A percentile compares a stretch with the other conserved stretches of the same genome.
These are phyloP conservation scores for Eucalyptus grandis DNA, from an alignment of 345 rosid genomes.

Conservation along the genomic window DNA sequence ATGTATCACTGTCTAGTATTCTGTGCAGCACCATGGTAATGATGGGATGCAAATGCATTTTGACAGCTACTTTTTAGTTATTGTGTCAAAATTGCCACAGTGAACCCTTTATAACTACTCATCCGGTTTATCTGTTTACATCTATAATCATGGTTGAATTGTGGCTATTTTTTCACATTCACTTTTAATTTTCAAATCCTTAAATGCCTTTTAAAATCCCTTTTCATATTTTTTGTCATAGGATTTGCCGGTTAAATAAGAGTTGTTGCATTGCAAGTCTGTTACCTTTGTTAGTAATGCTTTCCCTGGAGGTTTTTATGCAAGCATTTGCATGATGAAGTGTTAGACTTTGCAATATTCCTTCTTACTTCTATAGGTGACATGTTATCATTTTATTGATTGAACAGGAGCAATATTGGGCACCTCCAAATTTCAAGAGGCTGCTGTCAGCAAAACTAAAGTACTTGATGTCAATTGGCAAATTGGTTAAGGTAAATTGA, in stretches of 20 bases:
- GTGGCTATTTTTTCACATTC: neutral
- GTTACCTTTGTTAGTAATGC: neutral
- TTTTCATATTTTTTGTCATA: neutral
- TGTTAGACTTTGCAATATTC: neutral
- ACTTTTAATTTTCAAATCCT: neutral
- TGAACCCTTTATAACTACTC: neutral
- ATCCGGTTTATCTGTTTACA: neutral
- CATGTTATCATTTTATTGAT: neutral
- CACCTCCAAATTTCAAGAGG: constrained; percentile 87
- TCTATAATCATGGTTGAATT: neutral
- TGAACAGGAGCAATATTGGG: constrained; percentile 84
- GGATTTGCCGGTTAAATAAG: neutral
- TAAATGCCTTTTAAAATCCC: neutral
- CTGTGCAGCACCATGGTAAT: neutral
- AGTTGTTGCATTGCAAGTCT: neutral
- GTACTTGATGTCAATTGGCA: constrained; percentile 61
- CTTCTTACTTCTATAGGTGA: neutral
- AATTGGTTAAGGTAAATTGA: constrained; percentile 66
- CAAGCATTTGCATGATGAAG: neutral
- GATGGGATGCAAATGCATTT: neutral
- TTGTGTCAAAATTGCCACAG: neutral
- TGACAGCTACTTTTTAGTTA: neutral
- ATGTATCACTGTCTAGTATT: neutral
- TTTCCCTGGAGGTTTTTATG: neutral
- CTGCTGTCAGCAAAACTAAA: constrained; percentile 74